These are phyloP conservation scores for Cicer cuneatum DNA, from an alignment of 306 rosid species.

Conservation along the genomic window DNA sequence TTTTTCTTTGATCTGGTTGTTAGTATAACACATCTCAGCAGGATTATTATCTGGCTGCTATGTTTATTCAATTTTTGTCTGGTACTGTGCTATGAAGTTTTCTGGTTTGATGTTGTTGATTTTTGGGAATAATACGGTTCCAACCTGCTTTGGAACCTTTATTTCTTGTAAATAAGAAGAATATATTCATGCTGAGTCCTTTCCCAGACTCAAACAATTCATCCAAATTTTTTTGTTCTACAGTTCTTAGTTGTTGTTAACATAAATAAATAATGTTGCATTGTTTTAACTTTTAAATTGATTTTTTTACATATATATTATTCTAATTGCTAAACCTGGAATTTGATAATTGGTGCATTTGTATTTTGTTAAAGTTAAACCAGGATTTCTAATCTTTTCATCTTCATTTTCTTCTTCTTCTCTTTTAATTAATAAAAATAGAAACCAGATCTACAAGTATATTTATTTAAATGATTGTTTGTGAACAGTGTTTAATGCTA, in stretches of 20 bases:
- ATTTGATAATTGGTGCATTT: conserved; percentile 19
- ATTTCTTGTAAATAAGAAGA: conserved; percentile 9
- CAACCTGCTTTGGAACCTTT: not conserved
- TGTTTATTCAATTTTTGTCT: conserved; percentile 31
- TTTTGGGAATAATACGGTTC: not conserved
- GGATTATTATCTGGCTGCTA: conserved; percentile 28
- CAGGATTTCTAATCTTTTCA: conserved; percentile 12
- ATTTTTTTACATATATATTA: not conserved
- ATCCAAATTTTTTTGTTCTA: not conserved
- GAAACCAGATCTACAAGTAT: not conserved
- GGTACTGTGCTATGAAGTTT: not conserved
- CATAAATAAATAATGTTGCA: conserved; percentile 10
- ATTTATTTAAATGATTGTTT: conserved; percentile 23
- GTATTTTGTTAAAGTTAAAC: conserved; percentile 27
- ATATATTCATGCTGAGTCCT: not conserved
- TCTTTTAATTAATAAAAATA: conserved; percentile 19
- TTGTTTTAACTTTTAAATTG: conserved; percentile 21
- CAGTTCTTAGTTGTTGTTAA: not conserved
- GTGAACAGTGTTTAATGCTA: conserved; percentile 46
- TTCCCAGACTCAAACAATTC: not conserved
- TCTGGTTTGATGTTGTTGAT: conserved; percentile 12
- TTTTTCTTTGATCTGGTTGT: conserved; percentile 32
- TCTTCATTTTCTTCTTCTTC: conserved; percentile 18
- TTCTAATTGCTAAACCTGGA: not conserved
- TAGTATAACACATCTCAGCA: conserved; percentile 23